Evolutionary conservation across 2,329 filamentous ascomycete species (phyloP).

Genomic region (Talaromyces sp.): DNA sequence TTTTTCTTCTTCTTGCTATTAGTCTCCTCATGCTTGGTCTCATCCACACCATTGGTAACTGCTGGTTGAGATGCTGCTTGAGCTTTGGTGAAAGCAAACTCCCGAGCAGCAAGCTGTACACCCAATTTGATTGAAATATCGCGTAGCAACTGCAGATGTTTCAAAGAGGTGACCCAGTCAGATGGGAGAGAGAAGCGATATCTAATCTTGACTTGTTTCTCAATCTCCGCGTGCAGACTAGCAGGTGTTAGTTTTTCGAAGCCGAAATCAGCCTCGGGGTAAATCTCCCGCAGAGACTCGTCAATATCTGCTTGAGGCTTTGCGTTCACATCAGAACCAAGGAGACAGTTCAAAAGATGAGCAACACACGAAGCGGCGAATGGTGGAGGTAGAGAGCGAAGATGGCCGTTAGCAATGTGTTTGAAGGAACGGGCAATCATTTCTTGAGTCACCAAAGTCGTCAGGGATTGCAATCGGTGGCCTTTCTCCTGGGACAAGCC

Average conservation of each 20-base stretch:
- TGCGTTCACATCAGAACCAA: slow-evolving; percentile 73
- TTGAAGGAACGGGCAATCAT: slow-evolving; percentile 97
- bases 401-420: slow-evolving; percentile 75
- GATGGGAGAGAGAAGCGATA: slow-evolving; percentile 72
- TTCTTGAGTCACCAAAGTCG: slow-evolving; percentile 76
- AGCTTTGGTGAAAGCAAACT: slow-evolving; percentile 64
- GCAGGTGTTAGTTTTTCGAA: slow-evolving; percentile 78
- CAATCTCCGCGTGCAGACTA: slow-evolving; percentile 65
- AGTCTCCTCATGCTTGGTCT: slow-evolving; percentile 26
- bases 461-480: slow-evolving; percentile 71
- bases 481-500: slow-evolving; percentile 64
- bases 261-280: slow-evolving; percentile 74
- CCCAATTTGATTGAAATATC: slow-evolving; percentile 87
- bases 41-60: slow-evolving; percentile 37
- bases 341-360: slow-evolving; percentile 89
- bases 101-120: slow-evolving; percentile 77
- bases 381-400: slow-evolving; percentile 74
- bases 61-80: slow-evolving; percentile 34
- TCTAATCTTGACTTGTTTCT: slow-evolving; percentile 66
- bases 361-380: slow-evolving; percentile 76
- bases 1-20: slow-evolving; percentile 54
- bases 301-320: slow-evolving; percentile 77
- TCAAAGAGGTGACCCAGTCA: slow-evolving; percentile 65
- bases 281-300: slow-evolving; percentile 67
- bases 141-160: slow-evolving; percentile 78